Evolutionary conservation across 257 asterid species (phyloP), one percentile per base, ranked within the genome.

Genomic region (Fraxinus quadrangulata): DNA sequence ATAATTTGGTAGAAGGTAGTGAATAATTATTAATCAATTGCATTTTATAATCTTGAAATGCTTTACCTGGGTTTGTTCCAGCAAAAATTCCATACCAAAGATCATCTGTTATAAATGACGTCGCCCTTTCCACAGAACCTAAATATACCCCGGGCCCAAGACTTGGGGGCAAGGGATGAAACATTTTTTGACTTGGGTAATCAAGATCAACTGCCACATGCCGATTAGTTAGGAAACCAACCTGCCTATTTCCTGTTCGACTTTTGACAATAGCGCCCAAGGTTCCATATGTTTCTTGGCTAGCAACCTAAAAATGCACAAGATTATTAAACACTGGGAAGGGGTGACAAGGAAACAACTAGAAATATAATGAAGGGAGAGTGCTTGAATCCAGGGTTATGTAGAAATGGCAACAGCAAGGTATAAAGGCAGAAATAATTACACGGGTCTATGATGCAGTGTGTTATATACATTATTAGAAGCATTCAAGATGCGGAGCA

Each of bases 71-170:
- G 82, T 96, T 92, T 45, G 88, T 90, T 74, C 98, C 99, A 59
- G 97, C 99, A 82, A 92, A 96, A 74, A 88, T 92, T 80, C 96
- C 97, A 75, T 96, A 96, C 99, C 99, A 96, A 67, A 89, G 94
- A 78, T 89, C 90, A 73, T 93, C 99, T 3, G 94, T 89, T 63
- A 93, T 88, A 59, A 93, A 96, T 56, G 99, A 96, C 0, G 99
- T 96, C 30, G 99, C 98, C 86, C 99, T 92, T 85, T 96, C 99
- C 51, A 96, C 99, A 3, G 99, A 96, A 76, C 99, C 99, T 76
- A 96, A 85, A 85, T 96, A 96, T 74, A 96, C 98, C 74, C 98
- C 97, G 34, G 99, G 97, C 13, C 99, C 99, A 77, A 92, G 93
- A 87, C 92, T 90, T 67, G 99, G 98, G 67, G 99, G 99, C 88